Conservation (phyloP, 2,329 filamentous ascomycete species). For the Mycosphaerella sp. region DNA sequence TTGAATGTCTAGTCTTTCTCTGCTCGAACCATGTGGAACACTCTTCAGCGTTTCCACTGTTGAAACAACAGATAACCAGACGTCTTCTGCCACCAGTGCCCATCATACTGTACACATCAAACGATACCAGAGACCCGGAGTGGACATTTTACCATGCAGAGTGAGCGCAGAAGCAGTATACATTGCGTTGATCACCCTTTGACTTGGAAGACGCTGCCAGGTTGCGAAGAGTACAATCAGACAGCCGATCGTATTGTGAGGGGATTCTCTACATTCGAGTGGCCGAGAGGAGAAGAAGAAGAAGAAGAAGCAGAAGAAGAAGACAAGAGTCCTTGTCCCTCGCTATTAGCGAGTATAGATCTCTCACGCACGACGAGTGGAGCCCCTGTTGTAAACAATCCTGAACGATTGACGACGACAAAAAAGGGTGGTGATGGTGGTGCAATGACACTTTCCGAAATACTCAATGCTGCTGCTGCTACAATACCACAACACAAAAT, state of each 20-base stretch:
- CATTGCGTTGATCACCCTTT: background rate
- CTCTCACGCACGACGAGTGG: too few species aligned
- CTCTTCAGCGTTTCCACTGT: background rate
- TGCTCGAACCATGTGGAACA: too few species aligned
- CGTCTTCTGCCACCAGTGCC: too few species aligned
- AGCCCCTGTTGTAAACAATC: too few species aligned
- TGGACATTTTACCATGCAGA: background rate
- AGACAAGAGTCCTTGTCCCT: background rate
- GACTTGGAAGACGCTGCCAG: too few species aligned
- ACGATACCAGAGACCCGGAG: too few species aligned
- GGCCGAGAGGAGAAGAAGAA: background rate
- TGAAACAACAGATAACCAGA: background rate
- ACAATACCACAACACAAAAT: background rate
- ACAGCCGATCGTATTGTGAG: slow-evolving; percentile 1
- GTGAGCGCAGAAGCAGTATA: background rate
- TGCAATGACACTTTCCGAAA: background rate
- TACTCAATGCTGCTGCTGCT: background rate
- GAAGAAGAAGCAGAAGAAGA: background rate
- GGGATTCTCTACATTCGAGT: slow-evolving; percentile 8
- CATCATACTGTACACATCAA: too few species aligned
- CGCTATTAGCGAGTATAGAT: background rate
- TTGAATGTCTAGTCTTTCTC: too few species aligned
- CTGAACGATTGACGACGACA: background rate
- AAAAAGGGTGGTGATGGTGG: background rate
- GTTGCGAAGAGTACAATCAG: background rate